A percentile compares a stretch with the other conserved stretches of the same genome.
These are phyloP conservation scores for Globisporangium splendens DNA, from an alignment of 352 stramenopile species.

Conservation along the genomic window DNA sequence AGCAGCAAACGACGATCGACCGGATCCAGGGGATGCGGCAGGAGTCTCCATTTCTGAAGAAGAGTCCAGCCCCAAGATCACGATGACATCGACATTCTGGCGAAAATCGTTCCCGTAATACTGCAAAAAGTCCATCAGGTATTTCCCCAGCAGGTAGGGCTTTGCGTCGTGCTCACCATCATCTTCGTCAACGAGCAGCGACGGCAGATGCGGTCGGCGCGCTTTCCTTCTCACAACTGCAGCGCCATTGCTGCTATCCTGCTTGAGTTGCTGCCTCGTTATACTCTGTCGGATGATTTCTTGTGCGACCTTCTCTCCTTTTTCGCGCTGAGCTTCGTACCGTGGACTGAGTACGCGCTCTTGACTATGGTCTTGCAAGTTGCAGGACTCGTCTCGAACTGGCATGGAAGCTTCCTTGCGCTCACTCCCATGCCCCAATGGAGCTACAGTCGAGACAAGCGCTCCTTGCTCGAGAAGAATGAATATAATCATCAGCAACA, in stretches of 20 bases:
- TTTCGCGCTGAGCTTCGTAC: conserved; percentile 44
- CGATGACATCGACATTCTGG: conserved; percentile 63
- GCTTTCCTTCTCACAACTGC: conserved; percentile 18
- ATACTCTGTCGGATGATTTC: conserved; percentile 53
- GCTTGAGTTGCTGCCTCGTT: conserved; percentile 28
- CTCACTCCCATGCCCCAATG: background rate
- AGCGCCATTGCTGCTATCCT: conserved; percentile 10
- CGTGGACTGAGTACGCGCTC: conserved; percentile 16
- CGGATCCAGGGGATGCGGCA: conserved; percentile 2
- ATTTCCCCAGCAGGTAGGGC: conserved; percentile 65
- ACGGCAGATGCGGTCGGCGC: conserved; percentile 32
- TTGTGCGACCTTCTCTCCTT: conserved; percentile 41
- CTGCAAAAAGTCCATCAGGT: conserved; percentile 82
- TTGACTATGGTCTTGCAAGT: conserved; percentile 8
- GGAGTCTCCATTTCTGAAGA: conserved; percentile 8
- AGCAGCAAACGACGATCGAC: conserved; percentile 1
- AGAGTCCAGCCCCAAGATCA: conserved; percentile 6
- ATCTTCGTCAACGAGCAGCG: conserved; percentile 26
- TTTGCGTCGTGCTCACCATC: conserved; percentile 33
- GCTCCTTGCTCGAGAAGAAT: conserved; percentile 63
- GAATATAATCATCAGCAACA: conserved; percentile 78
- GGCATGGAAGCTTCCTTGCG: background rate
- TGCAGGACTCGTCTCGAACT: conserved; percentile 9
- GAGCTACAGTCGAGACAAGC: conserved; percentile 19
- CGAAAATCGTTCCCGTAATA: conserved; percentile 84